These are phyloP conservation scores for Pichia californica DNA, from an alignment of 805 yeast genomes.

Conservation along the genomic window DNA sequence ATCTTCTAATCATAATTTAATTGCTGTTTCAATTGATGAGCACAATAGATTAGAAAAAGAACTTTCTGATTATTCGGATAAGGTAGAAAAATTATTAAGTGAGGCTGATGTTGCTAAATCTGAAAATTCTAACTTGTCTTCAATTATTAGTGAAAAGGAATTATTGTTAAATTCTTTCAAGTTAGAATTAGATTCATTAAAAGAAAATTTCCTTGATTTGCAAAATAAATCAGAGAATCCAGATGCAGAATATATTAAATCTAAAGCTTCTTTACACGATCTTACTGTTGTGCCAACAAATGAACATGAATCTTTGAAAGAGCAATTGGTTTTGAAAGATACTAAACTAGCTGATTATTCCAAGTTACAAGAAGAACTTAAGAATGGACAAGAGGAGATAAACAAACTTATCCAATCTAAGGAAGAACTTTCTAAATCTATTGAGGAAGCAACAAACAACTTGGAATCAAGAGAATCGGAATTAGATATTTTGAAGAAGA, in stretches of 20 bases:
- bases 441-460: background rate
- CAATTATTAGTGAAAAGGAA: background rate
- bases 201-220: background rate
- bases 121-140: background rate
- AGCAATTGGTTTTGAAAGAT: slow-evolving; percentile 7
- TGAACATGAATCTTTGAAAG: slow-evolving; percentile 15
- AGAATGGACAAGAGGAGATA: slow-evolving; percentile 6
- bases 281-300: slow-evolving; percentile 21
- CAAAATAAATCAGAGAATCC: slow-evolving; percentile 24
- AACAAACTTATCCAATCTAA: slow-evolving; percentile 4
- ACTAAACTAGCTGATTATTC: background rate
- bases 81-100: background rate
- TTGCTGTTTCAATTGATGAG: slow-evolving; percentile 19
- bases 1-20: slow-evolving; percentile 24
- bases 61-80: background rate
- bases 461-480: slow-evolving; percentile 5
- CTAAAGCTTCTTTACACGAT: slow-evolving; percentile 26
- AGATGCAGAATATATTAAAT: slow-evolving; percentile 24
- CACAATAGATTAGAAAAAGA: slow-evolving; percentile 18
- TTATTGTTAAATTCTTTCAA: background rate
- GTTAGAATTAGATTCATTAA: background rate
- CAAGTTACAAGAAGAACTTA: background rate
- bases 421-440: background rate
- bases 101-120: background rate
- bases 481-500: background rate